phyloP scores from a whole-genome alignment of 352 stramenopile species.

The Blastocystis sp. region DNA sequence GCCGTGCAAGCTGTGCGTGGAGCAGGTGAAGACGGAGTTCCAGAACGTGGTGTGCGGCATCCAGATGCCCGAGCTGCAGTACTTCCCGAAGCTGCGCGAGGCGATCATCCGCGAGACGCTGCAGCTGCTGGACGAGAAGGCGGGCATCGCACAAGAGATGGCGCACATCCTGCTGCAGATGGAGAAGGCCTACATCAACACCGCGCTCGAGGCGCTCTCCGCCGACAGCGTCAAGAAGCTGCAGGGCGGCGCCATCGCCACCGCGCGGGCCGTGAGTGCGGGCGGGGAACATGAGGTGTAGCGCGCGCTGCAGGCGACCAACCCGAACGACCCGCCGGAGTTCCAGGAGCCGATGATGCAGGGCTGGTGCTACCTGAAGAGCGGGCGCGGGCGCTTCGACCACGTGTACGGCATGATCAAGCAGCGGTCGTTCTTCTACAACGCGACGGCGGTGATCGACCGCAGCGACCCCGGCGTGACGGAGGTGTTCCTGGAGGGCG shows the following conservation, averaged over 20 bases:
- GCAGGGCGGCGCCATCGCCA: not conserved
- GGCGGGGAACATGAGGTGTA: not conserved
- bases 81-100: not conserved
- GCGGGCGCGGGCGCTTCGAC: not conserved
- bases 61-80: not conserved
- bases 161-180: constrained; percentile 96
- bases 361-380: not conserved
- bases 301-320: not conserved
- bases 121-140: constrained; percentile 72
- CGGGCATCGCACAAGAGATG: constrained; percentile 82
- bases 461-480: not conserved
- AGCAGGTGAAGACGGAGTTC: not conserved
- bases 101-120: constrained; percentile 42
- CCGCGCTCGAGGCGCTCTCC: constrained; percentile 85
- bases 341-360: not conserved
- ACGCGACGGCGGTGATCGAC: not conserved
- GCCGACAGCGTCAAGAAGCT: not conserved
- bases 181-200: constrained; percentile 98
- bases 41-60: not conserved
- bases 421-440: not conserved
- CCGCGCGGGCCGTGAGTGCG: not conserved
- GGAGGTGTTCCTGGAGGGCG: constrained; percentile 32
- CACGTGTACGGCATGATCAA: not conserved
- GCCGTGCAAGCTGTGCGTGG: not conserved
- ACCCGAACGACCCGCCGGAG: not conserved